Evolutionary conservation across 106 monocot genomes (phyloP).

Genomic region (Vanilla planifolia): DNA sequence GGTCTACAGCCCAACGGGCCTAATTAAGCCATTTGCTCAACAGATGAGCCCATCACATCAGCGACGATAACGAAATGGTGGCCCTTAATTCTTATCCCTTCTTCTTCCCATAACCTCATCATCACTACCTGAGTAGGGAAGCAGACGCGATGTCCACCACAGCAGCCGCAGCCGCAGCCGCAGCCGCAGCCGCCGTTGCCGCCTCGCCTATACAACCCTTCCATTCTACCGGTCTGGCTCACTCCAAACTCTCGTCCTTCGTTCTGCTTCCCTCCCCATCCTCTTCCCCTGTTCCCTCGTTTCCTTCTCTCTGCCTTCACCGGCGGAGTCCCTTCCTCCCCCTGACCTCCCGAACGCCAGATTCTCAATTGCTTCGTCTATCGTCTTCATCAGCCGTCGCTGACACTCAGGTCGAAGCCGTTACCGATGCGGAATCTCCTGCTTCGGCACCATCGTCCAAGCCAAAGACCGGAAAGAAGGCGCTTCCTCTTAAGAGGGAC

Average conservation of each 20-base stretch:
- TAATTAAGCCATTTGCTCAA: too few relatives aligned
- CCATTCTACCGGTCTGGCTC: not conserved
- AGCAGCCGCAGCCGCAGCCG: not conserved
- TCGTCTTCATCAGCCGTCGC: constrained; percentile 24
- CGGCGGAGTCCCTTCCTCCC: constrained; percentile 5
- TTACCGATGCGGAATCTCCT: constrained; percentile 10
- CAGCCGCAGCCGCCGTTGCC: constrained; percentile 4
- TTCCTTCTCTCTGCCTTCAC: constrained; percentile 9
- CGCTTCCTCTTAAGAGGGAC: constrained; percentile 77
- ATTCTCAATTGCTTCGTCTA: not conserved
- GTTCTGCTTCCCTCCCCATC: not conserved
- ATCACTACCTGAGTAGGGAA: not conserved
- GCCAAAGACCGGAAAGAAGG: constrained; percentile 81
- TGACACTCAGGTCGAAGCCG: constrained; percentile 29
- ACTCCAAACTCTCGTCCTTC: constrained; percentile 7
- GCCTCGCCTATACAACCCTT: not conserved
- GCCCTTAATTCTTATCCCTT: too few relatives aligned
- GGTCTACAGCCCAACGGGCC: too few relatives aligned
- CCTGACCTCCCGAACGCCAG: constrained; percentile 7
- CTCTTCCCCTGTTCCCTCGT: constrained; percentile 3
- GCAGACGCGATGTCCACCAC: not conserved
- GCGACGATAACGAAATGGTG: too few relatives aligned
- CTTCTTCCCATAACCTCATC: too few relatives aligned
- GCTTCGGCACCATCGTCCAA: constrained; percentile 33
- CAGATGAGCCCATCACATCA: too few relatives aligned